Conservation (phyloP, 768 basidiomycete genomes). For the Leucocoprinus birnbaumii region DNA sequence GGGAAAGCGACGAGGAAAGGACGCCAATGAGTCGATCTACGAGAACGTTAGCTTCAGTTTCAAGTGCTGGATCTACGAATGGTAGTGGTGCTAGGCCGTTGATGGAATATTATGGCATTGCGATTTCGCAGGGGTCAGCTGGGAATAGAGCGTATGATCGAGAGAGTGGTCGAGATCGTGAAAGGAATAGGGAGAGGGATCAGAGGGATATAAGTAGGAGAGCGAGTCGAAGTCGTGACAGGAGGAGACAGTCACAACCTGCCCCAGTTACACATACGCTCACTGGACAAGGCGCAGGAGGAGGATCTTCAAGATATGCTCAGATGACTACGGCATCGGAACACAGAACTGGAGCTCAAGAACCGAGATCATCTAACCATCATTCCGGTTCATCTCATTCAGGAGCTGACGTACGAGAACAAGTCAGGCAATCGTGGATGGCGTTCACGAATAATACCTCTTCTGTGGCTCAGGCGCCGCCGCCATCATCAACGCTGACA, state of each 20-base stretch:
- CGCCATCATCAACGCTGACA: too few relatives aligned
- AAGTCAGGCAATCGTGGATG: not conserved
- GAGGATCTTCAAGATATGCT: not conserved
- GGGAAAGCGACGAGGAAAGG: constrained; percentile 13
- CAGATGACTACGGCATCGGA: constrained; percentile 7
- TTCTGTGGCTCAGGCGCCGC: too few relatives aligned
- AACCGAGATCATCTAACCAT: not conserved
- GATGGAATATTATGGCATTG: not conserved
- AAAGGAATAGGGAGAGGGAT: constrained; percentile 8
- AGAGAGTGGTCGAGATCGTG: too few relatives aligned
- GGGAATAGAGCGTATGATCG: not conserved
- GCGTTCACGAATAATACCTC: not conserved
- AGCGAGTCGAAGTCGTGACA: not conserved
- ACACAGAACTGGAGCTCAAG: not conserved
- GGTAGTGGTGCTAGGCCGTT: not conserved
- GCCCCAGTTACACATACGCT: constrained; percentile 1
- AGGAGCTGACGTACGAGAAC: not conserved
- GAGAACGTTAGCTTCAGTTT: not conserved
- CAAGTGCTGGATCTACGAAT: not conserved
- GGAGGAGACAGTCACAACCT: constrained; percentile 5
- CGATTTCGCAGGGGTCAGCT: not conserved
- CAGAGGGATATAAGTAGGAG: not conserved
- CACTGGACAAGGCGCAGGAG: constrained; percentile 2
- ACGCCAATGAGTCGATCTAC: constrained; percentile 10
- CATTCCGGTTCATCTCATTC: not conserved